Percentiles rank a stretch among this genome's conserved stretches.
phyloP scores from a whole-genome alignment of 2,329 filamentous ascomycete genomes.

The Huntiella bhutanensis region DNA sequence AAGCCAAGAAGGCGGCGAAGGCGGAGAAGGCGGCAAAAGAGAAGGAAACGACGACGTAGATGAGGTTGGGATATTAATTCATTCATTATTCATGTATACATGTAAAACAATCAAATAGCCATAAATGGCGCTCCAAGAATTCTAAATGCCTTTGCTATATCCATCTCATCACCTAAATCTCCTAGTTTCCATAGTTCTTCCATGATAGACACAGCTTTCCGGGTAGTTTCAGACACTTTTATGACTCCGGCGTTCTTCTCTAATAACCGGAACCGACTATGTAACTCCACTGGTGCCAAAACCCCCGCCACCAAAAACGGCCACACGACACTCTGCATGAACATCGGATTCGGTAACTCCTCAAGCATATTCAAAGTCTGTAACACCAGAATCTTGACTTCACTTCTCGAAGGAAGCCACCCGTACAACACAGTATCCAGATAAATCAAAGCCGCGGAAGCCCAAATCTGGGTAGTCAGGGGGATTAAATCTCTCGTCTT shows the following conservation, averaged over 20 bases:
- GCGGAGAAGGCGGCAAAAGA: neutral
- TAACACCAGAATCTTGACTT: slow-evolving; percentile 20
- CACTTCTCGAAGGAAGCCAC: slow-evolving; percentile 28
- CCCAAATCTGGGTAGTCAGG: slow-evolving; percentile 25
- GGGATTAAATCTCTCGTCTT: slow-evolving; percentile 10
- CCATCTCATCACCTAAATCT: slow-evolving; percentile 1
- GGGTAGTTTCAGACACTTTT: slow-evolving; percentile 26
- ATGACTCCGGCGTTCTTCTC: slow-evolving; percentile 23
- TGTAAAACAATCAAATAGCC: slow-evolving; percentile 5
- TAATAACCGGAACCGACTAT: slow-evolving; percentile 24
- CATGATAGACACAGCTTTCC: slow-evolving; percentile 26
- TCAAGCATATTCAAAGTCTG: slow-evolving; percentile 16
- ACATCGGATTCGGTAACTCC: slow-evolving; percentile 19
- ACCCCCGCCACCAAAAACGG: slow-evolving; percentile 26
- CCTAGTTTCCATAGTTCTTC: slow-evolving; percentile 25
- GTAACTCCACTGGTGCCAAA: slow-evolving; percentile 21
- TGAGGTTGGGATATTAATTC: neutral
- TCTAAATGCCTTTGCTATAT: slow-evolving; percentile 6
- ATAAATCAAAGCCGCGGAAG: slow-evolving; percentile 28
- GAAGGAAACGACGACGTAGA: slow-evolving; percentile 15
- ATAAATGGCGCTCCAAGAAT: slow-evolving; percentile 8
- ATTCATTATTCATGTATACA: neutral
- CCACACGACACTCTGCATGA: slow-evolving; percentile 21
- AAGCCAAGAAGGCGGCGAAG: slow-evolving; percentile 13
- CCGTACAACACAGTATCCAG: slow-evolving; percentile 29